These are phyloP conservation scores for Penstemon eatonii DNA, from an alignment of 257 asterid genomes.

Conservation along the genomic window DNA sequence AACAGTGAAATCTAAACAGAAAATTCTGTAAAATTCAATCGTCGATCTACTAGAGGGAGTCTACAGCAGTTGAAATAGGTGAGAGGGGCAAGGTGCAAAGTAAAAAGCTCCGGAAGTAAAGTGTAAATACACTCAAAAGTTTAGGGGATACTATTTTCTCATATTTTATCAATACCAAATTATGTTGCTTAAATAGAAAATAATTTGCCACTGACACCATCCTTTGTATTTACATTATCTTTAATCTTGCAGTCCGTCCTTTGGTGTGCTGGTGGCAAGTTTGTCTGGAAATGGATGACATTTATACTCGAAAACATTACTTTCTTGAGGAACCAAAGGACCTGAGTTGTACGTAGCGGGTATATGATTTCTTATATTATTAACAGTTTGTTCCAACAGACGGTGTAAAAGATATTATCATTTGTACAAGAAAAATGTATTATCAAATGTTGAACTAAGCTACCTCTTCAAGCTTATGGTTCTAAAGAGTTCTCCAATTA, in stretches of 20 bases:
- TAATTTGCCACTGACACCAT: neutral
- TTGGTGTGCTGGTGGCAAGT: slow-evolving; percentile 15
- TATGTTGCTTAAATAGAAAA: neutral
- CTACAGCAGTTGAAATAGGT: too few relatives aligned
- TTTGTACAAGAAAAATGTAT: neutral
- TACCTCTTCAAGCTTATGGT: too few relatives aligned
- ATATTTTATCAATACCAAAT: too few relatives aligned
- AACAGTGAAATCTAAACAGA: too few relatives aligned
- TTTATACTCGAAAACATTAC: neutral
- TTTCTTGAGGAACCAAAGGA: neutral
- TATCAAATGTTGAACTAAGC: neutral
- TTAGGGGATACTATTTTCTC: too few relatives aligned
- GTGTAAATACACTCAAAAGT: too few relatives aligned
- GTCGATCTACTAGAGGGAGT: too few relatives aligned
- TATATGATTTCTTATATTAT: slow-evolving; percentile 7
- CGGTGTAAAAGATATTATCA: slow-evolving; percentile 7
- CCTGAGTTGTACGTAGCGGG: neutral
- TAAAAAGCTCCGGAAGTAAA: too few relatives aligned
- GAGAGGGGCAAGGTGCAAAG: too few relatives aligned
- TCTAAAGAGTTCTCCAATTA: too few relatives aligned
- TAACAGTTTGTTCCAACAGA: slow-evolving; percentile 1
- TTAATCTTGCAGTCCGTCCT: slow-evolving; percentile 12
- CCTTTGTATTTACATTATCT: neutral
- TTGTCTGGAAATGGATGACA: slow-evolving; percentile 21
- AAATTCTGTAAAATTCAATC: too few relatives aligned